These are phyloP conservation scores for Fusarium decemcellulare DNA, from an alignment of 2,329 filamentous ascomycete genomes.

Conservation along the genomic window DNA sequence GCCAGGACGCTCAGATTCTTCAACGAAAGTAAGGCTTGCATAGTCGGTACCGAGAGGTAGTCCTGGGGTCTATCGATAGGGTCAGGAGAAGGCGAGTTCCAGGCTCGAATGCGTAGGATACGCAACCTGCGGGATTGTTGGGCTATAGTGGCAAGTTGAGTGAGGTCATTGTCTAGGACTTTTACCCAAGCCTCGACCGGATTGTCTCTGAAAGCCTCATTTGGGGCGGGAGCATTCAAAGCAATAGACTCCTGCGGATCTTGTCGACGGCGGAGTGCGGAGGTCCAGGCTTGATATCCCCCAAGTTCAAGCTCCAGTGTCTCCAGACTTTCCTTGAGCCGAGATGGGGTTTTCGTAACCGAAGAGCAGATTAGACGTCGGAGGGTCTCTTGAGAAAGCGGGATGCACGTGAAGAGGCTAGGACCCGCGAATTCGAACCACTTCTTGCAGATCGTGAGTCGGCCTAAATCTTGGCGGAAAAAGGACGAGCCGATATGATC, in stretches of 20 bases:
- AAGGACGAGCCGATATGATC: constrained; percentile 29
- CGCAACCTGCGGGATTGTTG: constrained; percentile 24
- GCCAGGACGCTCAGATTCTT: constrained; percentile 32
- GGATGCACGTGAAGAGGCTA: constrained; percentile 14
- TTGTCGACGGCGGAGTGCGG: neutral
- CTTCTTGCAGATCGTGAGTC: constrained; percentile 37
- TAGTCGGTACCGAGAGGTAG: constrained; percentile 27
- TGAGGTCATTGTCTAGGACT: constrained; percentile 26
- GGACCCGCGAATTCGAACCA: constrained; percentile 38
- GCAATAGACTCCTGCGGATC: neutral
- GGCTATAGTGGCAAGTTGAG: constrained; percentile 20
- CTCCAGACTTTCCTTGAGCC: constrained; percentile 21
- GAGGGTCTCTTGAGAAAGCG: constrained; percentile 15
- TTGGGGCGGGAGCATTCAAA: neutral
- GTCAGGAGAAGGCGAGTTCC: constrained; percentile 2
- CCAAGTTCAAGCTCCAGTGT: constrained; percentile 18
- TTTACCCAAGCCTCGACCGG: constrained; percentile 4
- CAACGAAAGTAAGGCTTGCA: constrained; percentile 31
- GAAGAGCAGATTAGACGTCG: constrained; percentile 5
- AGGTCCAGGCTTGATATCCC: constrained; percentile 4
- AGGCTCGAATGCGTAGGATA: constrained; percentile 20
- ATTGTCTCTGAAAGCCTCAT: neutral
- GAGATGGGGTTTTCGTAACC: neutral
- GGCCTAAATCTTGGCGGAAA: constrained; percentile 31
- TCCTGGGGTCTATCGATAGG: constrained; percentile 11